Evolutionary conservation across 495 filamentous ascomycete species (phyloP).

Genomic region (Neurospora discreta): DNA sequence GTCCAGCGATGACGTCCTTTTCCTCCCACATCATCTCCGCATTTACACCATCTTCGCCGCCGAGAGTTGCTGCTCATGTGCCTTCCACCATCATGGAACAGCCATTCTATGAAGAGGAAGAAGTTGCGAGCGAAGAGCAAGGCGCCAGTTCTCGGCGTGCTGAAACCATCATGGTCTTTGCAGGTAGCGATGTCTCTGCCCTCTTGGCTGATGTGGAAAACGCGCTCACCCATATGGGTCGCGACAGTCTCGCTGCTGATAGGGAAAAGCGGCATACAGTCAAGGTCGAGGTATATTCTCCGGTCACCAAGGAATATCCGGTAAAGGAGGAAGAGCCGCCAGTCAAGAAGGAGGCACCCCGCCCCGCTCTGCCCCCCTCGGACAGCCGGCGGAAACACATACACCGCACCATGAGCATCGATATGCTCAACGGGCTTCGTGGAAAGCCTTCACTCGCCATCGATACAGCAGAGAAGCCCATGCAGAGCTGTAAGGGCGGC

Average conservation of each 20-base stretch:
- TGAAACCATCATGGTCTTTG: constrained; percentile 58
- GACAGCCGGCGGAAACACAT: constrained; percentile 20
- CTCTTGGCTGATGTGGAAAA: constrained; percentile 50
- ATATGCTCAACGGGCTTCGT: constrained; percentile 20
- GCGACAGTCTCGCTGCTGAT: constrained; percentile 5
- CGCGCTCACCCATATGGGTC: constrained; percentile 44
- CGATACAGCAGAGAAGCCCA: constrained; percentile 14
- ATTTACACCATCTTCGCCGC: constrained; percentile 28
- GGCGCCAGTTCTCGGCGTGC: constrained; percentile 19
- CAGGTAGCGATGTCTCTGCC: constrained; percentile 51
- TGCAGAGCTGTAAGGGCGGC: constrained; percentile 3
- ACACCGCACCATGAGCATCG: constrained; percentile 31
- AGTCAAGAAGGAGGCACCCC: background rate
- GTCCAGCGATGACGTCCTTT: constrained; percentile 28
- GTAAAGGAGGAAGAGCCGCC: constrained; percentile 4
- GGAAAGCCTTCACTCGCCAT: constrained; percentile 9
- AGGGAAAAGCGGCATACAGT: background rate
- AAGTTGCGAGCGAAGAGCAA: background rate
- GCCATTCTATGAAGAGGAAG: constrained; percentile 30
- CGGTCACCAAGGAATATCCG: background rate
- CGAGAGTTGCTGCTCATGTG: constrained; percentile 36
- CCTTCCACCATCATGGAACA: constrained; percentile 38
- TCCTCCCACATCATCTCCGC: constrained; percentile 11
- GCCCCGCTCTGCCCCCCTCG: background rate
- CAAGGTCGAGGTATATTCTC: background rate